Conservation (phyloP, 2,329 filamentous ascomycete genomes). For the Apiospora rasikravindrae region DNA sequence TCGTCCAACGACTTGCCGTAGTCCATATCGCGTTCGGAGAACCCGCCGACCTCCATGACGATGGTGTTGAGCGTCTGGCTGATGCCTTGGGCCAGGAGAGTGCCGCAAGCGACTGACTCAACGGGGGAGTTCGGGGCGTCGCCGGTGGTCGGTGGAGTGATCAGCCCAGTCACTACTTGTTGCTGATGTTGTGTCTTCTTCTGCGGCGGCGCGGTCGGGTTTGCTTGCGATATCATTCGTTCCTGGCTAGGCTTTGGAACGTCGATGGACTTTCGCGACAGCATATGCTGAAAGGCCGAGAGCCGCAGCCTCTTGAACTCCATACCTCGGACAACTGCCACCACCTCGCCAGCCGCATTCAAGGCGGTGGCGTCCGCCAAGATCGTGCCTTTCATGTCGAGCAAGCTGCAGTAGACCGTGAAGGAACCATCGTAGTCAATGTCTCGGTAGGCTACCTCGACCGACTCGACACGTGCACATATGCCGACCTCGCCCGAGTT, state of each 20-base stretch:
- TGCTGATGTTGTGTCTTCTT: too few species aligned
- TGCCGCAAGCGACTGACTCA: too few species aligned
- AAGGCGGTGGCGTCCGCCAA: slow-evolving; percentile 21
- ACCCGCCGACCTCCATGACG: slow-evolving; percentile 20
- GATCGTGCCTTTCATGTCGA: slow-evolving; percentile 21
- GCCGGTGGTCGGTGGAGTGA: slow-evolving; percentile 13
- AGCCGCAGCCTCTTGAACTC: slow-evolving; percentile 20
- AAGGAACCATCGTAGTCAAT: slow-evolving; percentile 21
- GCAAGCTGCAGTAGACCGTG: slow-evolving; percentile 25
- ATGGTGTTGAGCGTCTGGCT: slow-evolving; percentile 18
- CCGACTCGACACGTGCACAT: slow-evolving; percentile 22
- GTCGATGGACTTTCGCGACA: background rate
- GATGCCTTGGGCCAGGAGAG: background rate
- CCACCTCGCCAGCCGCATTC: slow-evolving; percentile 1
- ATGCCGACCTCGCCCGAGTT: slow-evolving; percentile 24
- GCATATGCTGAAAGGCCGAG: slow-evolving; percentile 16
- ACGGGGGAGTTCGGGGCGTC: too few species aligned
- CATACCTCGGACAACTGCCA: slow-evolving; percentile 19
- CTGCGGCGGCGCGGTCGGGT: too few species aligned
- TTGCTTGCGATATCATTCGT: too few species aligned
- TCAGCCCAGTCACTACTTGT: background rate
- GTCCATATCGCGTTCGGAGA: slow-evolving; percentile 20
- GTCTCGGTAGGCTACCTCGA: slow-evolving; percentile 19
- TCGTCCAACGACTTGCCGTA: slow-evolving; percentile 19
- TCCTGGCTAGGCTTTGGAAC: background rate